A percentile compares a stretch with the other conserved stretches of the same genome.
Evolutionary conservation across 2,329 filamentous ascomycete genomes (phyloP).

Genomic region (Cryphonectria japonica): DNA sequence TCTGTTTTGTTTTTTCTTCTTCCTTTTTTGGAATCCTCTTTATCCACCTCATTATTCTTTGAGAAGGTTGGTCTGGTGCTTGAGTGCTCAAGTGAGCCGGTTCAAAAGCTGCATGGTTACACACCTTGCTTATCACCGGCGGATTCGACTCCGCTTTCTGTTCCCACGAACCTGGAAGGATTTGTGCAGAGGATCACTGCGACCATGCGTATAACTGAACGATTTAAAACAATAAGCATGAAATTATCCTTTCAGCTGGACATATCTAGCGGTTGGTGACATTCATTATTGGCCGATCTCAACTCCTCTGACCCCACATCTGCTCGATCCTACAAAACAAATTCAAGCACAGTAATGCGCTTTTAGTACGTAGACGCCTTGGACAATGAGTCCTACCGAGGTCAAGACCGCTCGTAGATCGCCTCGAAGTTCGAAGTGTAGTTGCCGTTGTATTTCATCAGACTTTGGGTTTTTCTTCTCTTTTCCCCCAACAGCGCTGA

Average conservation of each 20-base stretch:
- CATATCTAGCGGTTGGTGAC: not conserved
- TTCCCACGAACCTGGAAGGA: not conserved
- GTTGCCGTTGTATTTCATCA: not conserved
- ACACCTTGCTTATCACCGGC: not conserved
- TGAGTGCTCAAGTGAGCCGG: not conserved
- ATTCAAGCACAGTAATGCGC: not conserved
- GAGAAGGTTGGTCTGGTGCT: not conserved
- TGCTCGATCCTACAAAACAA: not conserved
- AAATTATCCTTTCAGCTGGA: not conserved
- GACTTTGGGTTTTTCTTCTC: not conserved
- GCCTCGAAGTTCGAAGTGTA: not conserved
- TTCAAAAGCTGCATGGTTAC: not conserved
- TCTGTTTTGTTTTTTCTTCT: not conserved
- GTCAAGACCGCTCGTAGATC: not conserved
- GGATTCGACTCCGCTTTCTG: not conserved
- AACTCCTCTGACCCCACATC: not conserved
- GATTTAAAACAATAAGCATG: not conserved
- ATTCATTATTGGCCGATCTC: not conserved
- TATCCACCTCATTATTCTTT: not conserved
- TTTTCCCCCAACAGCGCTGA: too few relatives aligned
- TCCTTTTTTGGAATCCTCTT: not conserved
- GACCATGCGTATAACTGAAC: not conserved
- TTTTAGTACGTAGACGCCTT: not conserved
- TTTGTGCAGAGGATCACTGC: not conserved
- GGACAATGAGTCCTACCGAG: not conserved